Conservation (phyloP, 1,139 yeast genomes). For the Pichia sp. region DNA sequence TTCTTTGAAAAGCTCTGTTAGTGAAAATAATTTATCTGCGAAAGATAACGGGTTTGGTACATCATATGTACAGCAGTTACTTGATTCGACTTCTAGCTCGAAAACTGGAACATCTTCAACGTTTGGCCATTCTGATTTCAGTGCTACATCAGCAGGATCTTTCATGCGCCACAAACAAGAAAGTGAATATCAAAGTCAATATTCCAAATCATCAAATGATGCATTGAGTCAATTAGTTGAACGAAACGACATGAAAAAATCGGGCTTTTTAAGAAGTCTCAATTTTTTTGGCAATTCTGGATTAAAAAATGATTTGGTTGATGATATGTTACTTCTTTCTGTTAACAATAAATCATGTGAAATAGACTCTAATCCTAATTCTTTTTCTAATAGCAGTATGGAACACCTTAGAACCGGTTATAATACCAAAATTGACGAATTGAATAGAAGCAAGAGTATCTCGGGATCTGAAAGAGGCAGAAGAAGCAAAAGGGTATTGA, state of each 20-base stretch:
- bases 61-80: conserved; percentile 19
- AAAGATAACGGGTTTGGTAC: conserved; percentile 9
- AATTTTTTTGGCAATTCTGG: conserved; percentile 11
- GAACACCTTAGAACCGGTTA: too few species aligned
- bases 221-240: conserved; percentile 35
- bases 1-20: background rate
- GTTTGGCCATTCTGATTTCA: conserved; percentile 47
- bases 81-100: conserved; percentile 23
- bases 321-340: conserved; percentile 23
- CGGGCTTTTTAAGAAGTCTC: too few species aligned
- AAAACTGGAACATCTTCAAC: conserved; percentile 27
- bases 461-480: conserved; percentile 60
- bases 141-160: conserved; percentile 89
- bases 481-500: conserved; percentile 62
- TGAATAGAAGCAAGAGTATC: conserved; percentile 71
- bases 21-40: conserved; percentile 9
- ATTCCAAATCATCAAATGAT: conserved; percentile 22
- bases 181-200: conserved; percentile 15
- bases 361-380: too few species aligned
- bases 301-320: conserved; percentile 28
- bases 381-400: too few species aligned
- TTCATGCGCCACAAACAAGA: conserved; percentile 55
- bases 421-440: conserved; percentile 27
- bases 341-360: conserved; percentile 1
- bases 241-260: conserved; percentile 34